Conservation (phyloP, 257 asterid species). For the Phtheirospermum japonicum region DNA sequence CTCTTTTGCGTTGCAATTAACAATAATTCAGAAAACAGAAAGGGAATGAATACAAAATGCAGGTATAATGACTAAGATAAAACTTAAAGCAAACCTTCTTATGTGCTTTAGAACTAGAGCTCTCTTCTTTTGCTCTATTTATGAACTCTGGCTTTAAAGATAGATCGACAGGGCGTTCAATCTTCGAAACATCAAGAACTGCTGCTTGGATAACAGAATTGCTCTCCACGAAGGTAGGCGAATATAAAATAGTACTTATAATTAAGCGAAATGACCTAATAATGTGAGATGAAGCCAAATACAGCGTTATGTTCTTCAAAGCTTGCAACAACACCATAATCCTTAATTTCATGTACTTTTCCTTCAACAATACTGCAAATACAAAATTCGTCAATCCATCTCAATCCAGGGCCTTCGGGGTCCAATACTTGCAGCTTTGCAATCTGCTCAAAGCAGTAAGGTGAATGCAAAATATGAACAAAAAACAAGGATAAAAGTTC, state of each 20-base stretch:
- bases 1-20: conserved; percentile 64
- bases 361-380: conserved; percentile 55
- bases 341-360: conserved; percentile 69
- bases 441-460: no score
- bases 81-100: conserved; percentile 54
- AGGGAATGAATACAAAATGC: conserved; percentile 2
- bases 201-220: conserved; percentile 62
- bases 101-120: conserved; percentile 34
- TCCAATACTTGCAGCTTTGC: conserved; percentile 62
- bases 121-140: conserved; percentile 39
- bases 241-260: background rate
- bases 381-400: conserved; percentile 59
- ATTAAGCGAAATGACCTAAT: conserved; percentile 43
- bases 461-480: no score
- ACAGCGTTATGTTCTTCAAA: conserved; percentile 61
- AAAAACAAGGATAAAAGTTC: no score
- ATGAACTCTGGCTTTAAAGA: conserved; percentile 72
- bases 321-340: conserved; percentile 75
- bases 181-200: conserved; percentile 85
- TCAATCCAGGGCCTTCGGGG: conserved; percentile 42
- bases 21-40: conserved; percentile 16
- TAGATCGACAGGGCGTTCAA: conserved; percentile 83
- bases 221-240: conserved; percentile 35
- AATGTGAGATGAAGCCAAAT: conserved; percentile 79
- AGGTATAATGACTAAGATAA: conserved; percentile 10